A percentile compares a stretch with the other conserved stretches of the same genome.
These are phyloP conservation scores for Kluyveromyces wickerhamii DNA, from an alignment of 805 yeast genomes.

Conservation along the genomic window DNA sequence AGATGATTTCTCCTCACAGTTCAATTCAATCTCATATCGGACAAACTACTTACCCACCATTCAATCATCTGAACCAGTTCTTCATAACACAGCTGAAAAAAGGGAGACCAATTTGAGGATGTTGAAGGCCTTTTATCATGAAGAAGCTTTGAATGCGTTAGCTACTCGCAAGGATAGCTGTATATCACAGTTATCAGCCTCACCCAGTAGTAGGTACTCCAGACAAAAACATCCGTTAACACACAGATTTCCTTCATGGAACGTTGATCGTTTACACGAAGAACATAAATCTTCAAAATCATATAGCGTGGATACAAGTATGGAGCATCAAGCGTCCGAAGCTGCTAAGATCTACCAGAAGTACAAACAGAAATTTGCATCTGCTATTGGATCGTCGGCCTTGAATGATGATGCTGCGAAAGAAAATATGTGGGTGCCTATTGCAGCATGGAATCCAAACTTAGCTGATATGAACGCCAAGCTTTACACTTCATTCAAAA, in stretches of 20 bases:
- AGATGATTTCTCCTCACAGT: neutral
- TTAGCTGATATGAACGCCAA: neutral
- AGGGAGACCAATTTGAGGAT: neutral
- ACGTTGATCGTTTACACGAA: neutral
- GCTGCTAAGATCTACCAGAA: conserved; percentile 2
- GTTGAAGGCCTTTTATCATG: neutral
- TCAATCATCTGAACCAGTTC: neutral
- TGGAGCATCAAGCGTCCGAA: conserved; percentile 1
- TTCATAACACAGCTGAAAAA: neutral
- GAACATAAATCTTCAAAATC: conserved; percentile 1
- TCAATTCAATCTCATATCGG: neutral
- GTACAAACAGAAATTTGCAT: conserved; percentile 3
- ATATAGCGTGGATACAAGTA: neutral
- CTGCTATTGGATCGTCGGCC: neutral
- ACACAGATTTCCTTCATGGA: conserved; percentile 1
- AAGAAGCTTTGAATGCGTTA: conserved; percentile 1
- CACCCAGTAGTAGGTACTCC: neutral
- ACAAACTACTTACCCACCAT: conserved; percentile 4
- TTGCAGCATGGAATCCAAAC: conserved; percentile 7
- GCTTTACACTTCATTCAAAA: conserved; percentile 1
- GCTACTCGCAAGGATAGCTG: neutral
- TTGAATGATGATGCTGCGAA: neutral
- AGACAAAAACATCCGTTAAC: neutral
- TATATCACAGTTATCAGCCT: neutral
- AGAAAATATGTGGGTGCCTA: conserved; percentile 26